Conservation (phyloP, 805 yeast genomes). For the Suhomyces pyralidae region DNA sequence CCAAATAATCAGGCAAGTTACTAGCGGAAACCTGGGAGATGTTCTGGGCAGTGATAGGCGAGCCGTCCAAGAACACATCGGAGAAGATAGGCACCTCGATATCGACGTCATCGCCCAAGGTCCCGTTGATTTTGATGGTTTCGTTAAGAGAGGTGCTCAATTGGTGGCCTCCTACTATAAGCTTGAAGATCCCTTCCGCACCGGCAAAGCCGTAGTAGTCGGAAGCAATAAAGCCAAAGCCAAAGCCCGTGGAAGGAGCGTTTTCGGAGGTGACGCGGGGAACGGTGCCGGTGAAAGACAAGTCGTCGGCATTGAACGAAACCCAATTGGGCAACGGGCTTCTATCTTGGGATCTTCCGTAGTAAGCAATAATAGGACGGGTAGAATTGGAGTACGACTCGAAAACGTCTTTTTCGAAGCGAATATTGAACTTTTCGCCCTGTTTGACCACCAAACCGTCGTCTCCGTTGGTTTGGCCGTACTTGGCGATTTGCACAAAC, state of each 20-base stretch:
- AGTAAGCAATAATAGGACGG: slow-evolving; percentile 58
- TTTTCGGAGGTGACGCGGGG: slow-evolving; percentile 81
- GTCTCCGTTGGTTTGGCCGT: slow-evolving; percentile 75
- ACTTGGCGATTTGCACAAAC: slow-evolving; percentile 51
- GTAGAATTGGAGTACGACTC: slow-evolving; percentile 39
- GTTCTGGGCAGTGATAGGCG: slow-evolving; percentile 43
- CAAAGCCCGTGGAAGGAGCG: slow-evolving; percentile 79
- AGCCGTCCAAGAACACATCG: slow-evolving; percentile 63
- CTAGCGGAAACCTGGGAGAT: slow-evolving; percentile 51
- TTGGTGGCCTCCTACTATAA: slow-evolving; percentile 86
- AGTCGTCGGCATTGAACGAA: slow-evolving; percentile 55
- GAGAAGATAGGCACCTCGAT: slow-evolving; percentile 60
- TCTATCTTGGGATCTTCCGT: slow-evolving; percentile 77
- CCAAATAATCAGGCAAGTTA: slow-evolving; percentile 61
- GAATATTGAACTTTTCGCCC: slow-evolving; percentile 60
- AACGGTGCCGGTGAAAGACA: slow-evolving; percentile 81
- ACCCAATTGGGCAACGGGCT: slow-evolving; percentile 93
- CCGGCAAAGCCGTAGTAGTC: slow-evolving; percentile 75
- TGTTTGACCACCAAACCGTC: slow-evolving; percentile 73
- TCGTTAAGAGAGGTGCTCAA: slow-evolving; percentile 64
- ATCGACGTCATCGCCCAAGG: slow-evolving; percentile 53
- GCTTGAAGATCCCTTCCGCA: slow-evolving; percentile 62
- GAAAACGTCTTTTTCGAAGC: slow-evolving; percentile 64
- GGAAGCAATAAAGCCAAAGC: slow-evolving; percentile 72
- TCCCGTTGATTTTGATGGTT: slow-evolving; percentile 61